Percentiles rank a stretch among this genome's conserved stretches.
phyloP scores from a whole-genome alignment of 1,284 basidiomycete genomes.

The Omphalotus olearius region DNA sequence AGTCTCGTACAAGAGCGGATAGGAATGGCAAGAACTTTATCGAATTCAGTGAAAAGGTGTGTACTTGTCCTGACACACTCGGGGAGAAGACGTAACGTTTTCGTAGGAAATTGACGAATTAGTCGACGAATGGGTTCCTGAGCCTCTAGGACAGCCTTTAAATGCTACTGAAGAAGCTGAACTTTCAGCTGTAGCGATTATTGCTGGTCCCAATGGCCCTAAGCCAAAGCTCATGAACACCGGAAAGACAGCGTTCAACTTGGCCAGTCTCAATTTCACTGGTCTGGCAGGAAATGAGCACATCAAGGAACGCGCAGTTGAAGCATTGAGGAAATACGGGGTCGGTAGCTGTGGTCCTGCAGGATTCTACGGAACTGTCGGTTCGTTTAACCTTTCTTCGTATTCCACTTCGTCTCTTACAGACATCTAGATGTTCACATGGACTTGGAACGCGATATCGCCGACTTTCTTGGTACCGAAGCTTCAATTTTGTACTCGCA shows the following conservation, averaged over 20 bases:
- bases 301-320: constrained; percentile 84
- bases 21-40: constrained; percentile 89
- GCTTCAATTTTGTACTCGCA: constrained; percentile 93
- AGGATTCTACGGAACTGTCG: constrained; percentile 96
- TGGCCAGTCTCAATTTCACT: constrained; percentile 92
- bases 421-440: constrained; percentile 79
- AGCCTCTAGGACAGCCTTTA: constrained; percentile 73
- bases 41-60: constrained; percentile 84
- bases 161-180: constrained; percentile 62
- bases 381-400: constrained; percentile 34
- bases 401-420: neutral
- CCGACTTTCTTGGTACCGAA: constrained; percentile 88
- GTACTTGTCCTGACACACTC: constrained; percentile 15
- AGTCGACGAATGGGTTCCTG: constrained; percentile 93
- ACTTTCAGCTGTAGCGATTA: constrained; percentile 71
- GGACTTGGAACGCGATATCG: constrained; percentile 84
- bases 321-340: constrained; percentile 89
- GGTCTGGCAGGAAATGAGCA: constrained; percentile 87
- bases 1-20: constrained; percentile 86
- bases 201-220: constrained; percentile 79
- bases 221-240: constrained; percentile 75
- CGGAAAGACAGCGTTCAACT: constrained; percentile 83
- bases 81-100: constrained; percentile 1
- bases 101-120: constrained; percentile 94
- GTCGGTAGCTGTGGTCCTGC: constrained; percentile 96